Percentiles rank a stretch among this genome's conserved stretches.
Evolutionary conservation across 441 rosid species (phyloP).

Genomic region (Arabidopsis lyrata): DNA sequence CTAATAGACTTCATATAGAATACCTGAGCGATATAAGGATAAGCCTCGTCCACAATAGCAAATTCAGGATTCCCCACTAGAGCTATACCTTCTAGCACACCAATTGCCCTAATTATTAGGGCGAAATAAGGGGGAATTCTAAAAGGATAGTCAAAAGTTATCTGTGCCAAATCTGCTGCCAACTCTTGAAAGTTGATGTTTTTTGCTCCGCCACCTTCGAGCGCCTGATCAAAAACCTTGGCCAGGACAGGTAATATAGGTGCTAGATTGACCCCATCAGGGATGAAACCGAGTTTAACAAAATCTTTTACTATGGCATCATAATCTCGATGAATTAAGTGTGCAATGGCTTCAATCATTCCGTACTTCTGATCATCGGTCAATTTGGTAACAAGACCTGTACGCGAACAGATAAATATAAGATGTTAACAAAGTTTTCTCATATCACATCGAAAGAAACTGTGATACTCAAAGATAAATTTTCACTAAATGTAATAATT

Average conservation of each 20-base stretch:
- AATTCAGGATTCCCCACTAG: constrained; percentile 95
- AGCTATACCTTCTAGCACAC: constrained; percentile 97
- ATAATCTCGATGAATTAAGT: constrained; percentile 95
- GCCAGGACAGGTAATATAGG: constrained; percentile 98
- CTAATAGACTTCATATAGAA: not conserved
- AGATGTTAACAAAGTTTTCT: constrained; percentile 19
- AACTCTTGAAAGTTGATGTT: constrained; percentile 93
- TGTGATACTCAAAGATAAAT: not conserved
- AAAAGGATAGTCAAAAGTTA: constrained; percentile 97
- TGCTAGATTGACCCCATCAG: constrained; percentile 94
- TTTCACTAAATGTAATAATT: not conserved
- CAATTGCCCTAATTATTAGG: constrained; percentile 94
- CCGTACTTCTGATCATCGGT: constrained; percentile 98
- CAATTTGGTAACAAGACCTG: constrained; percentile 92
- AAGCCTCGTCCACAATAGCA: constrained; percentile 97
- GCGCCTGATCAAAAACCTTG: constrained; percentile 98
- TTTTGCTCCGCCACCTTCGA: constrained; percentile 99
- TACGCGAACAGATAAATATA: constrained; percentile 36
- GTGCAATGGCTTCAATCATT: constrained; percentile 99
- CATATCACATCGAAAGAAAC: not conserved
- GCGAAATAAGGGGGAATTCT: constrained; percentile 99
- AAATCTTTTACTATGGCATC: constrained; percentile 92
- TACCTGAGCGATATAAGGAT: constrained; percentile 98
- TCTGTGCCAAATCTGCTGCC: constrained; percentile 96
- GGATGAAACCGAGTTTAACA: constrained; percentile 93